Percentiles rank a stretch among this genome's conserved stretches.
These are phyloP conservation scores for Rugonectria rugulosa DNA, from an alignment of 2,329 filamentous ascomycete genomes.

Conservation along the genomic window DNA sequence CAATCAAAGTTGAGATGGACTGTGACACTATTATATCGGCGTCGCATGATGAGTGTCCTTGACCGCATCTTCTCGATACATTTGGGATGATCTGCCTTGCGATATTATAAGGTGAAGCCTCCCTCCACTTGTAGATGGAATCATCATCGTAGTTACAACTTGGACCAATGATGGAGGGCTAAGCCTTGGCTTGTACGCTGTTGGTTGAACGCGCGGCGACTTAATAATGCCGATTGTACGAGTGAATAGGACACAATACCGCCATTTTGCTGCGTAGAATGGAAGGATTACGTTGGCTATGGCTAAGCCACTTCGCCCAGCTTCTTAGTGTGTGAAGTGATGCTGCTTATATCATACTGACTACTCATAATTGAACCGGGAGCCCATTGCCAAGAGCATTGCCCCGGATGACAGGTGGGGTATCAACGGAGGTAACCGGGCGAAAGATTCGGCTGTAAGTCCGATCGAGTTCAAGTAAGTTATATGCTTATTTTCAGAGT, in stretches of 20 bases:
- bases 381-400: slow-evolving; percentile 16
- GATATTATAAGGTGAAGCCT: slow-evolving; percentile 8
- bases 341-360: slow-evolving; percentile 14
- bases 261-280: background rate
- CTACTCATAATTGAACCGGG: background rate
- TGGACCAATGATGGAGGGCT: background rate
- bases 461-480: too few species aligned
- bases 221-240: too few species aligned
- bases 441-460: too few species aligned
- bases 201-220: slow-evolving; percentile 14
- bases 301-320: slow-evolving; percentile 17
- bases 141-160: background rate
- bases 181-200: background rate
- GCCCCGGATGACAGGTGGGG: too few species aligned
- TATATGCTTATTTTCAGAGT: too few species aligned
- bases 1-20: too few species aligned
- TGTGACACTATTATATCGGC: too few species aligned
- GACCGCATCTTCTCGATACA: background rate
- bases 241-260: too few species aligned
- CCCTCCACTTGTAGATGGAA: background rate
- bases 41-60: background rate
- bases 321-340: too few species aligned
- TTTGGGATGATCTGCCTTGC: background rate
- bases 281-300: slow-evolving; percentile 12
- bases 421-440: too few species aligned